phyloP scores from a whole-genome alignment of 1,284 basidiomycete genomes.

The Phylloporus gajari region DNA sequence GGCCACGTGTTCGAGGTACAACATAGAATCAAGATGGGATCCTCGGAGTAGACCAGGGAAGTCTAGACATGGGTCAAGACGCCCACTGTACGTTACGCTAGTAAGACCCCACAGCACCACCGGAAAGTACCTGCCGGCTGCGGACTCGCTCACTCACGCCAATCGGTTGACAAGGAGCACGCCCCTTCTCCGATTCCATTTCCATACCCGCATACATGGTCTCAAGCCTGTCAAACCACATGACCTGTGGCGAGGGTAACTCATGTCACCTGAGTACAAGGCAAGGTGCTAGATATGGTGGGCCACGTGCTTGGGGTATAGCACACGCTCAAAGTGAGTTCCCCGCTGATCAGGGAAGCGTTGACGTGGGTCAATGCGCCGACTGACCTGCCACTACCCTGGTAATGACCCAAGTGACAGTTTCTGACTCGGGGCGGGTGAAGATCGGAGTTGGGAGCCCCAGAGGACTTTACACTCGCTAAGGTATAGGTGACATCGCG shows the following conservation, averaged over 20 bases:
- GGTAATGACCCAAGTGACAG: slow-evolving; percentile 47
- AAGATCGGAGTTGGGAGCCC: slow-evolving; percentile 68
- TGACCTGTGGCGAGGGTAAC: too few species aligned
- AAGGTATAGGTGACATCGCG: too few species aligned
- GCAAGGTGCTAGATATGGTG: slow-evolving; percentile 34
- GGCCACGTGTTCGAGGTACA: too few species aligned
- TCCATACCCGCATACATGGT: too few species aligned
- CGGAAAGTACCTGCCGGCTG: too few species aligned
- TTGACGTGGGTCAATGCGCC: slow-evolving; percentile 64
- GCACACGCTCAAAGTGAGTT: slow-evolving; percentile 57
- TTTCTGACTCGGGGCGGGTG: slow-evolving; percentile 31
- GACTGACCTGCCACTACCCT: slow-evolving; percentile 55
- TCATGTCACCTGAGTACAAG: too few species aligned
- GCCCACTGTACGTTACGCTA: slow-evolving; percentile 66
- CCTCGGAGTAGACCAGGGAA: slow-evolving; percentile 50
- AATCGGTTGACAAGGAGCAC: too few species aligned
- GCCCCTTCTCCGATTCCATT: too few species aligned
- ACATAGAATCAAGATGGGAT: too few species aligned
- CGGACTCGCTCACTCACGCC: too few species aligned
- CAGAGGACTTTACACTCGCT: slow-evolving; percentile 60
- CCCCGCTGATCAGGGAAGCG: slow-evolving; percentile 62
- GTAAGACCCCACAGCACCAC: slow-evolving; percentile 37
- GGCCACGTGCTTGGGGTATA: slow-evolving; percentile 72
- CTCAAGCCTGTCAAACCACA: too few species aligned
- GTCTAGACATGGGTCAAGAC: slow-evolving; percentile 62